phyloP scores from a whole-genome alignment of 768 basidiomycete genomes.

The Neoboletus brunneissimus region DNA sequence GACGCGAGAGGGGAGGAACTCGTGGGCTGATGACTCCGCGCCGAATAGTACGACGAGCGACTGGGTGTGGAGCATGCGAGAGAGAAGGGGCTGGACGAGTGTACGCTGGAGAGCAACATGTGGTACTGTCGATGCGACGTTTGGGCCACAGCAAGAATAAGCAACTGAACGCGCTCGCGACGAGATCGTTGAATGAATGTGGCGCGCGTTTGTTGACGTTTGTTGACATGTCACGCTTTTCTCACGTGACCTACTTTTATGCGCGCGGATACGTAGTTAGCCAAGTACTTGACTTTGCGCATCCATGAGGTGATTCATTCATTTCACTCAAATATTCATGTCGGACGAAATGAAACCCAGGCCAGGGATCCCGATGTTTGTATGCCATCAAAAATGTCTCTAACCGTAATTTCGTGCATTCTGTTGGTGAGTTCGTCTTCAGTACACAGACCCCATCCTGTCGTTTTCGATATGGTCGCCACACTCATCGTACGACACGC shows the following conservation, averaged over 20 bases:
- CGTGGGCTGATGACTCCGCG: slow-evolving; percentile 34
- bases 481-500: neutral
- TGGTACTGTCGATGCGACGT: neutral
- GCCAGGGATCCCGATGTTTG: neutral
- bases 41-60: slow-evolving; percentile 29
- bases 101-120: slow-evolving; percentile 20
- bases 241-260: slow-evolving; percentile 11
- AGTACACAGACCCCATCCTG: no score
- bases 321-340: no score
- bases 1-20: slow-evolving; percentile 56
- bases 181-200: slow-evolving; percentile 6
- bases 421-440: neutral
- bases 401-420: neutral
- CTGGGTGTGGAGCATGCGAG: slow-evolving; percentile 38
- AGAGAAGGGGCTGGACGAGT: slow-evolving; percentile 31
- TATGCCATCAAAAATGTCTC: neutral
- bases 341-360: no score
- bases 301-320: no score
- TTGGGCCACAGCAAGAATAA: neutral
- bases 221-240: slow-evolving; percentile 22
- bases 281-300: no score
- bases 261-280: no score
- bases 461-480: neutral
- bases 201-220: slow-evolving; percentile 21
- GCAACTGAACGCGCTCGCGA: slow-evolving; percentile 1